phyloP scores from a whole-genome alignment of 208 protist genomes.

The Naegleria lovaniensis region DNA sequence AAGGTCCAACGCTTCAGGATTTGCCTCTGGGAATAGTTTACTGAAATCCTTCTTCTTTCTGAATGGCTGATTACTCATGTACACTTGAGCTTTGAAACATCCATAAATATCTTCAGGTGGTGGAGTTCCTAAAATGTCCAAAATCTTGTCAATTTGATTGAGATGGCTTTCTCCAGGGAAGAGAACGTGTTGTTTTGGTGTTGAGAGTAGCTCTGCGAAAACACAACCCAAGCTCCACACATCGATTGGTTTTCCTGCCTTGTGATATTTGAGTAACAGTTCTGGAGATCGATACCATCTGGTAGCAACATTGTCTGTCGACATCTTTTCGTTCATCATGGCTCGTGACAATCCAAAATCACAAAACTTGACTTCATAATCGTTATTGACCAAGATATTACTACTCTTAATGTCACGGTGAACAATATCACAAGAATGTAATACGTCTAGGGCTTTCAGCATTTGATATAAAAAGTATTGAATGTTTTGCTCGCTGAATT shows the following conservation, averaged over 20 bases:
- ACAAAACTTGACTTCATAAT: constrained; percentile 34
- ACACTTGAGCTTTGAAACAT: neutral
- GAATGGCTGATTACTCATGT: neutral
- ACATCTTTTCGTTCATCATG: neutral
- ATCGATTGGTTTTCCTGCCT: constrained; percentile 44
- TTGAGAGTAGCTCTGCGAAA: constrained; percentile 52
- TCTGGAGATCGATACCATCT: constrained; percentile 33
- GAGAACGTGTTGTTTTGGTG: constrained; percentile 45
- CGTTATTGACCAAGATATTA: constrained; percentile 39
- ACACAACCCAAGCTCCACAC: constrained; percentile 77
- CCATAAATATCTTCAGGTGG: neutral
- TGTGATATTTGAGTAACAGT: constrained; percentile 22
- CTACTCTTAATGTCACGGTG: constrained; percentile 40
- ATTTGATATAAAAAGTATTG: constrained; percentile 40
- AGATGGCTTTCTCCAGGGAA: constrained; percentile 56
- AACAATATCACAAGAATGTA: constrained; percentile 33
- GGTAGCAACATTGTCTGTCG: constrained; percentile 23
- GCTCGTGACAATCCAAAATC: constrained; percentile 24
- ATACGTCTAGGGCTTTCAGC: constrained; percentile 18
- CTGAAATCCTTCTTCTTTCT: neutral
- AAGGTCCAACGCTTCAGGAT: constrained; percentile 1
- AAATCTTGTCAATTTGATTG: constrained; percentile 67
- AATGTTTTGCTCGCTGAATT: constrained; percentile 33
- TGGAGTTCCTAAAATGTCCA: neutral
- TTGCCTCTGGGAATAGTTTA: neutral